Evolutionary conservation across 2,329 filamentous ascomycete genomes (phyloP).

Genomic region (Diplodia scrobiculata): DNA sequence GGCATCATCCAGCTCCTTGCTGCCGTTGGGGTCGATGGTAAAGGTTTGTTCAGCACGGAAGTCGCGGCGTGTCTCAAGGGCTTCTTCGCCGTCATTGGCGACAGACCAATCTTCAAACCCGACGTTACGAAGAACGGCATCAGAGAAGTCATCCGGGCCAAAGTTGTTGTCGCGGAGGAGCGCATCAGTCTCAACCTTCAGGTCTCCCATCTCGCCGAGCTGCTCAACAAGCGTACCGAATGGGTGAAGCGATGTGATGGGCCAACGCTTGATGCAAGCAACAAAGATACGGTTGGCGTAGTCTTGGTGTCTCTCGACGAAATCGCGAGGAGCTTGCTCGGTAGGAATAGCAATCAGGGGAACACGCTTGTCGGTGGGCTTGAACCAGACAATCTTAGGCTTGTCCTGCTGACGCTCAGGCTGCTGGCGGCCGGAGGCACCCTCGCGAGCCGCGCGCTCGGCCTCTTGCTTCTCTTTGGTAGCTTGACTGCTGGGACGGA

Average conservation of each 20-base stretch:
- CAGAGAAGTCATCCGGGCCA: slow-evolving; percentile 93
- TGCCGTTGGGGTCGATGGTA: slow-evolving; percentile 87
- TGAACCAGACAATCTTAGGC: slow-evolving; percentile 99
- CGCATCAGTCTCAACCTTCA: slow-evolving; percentile 97
- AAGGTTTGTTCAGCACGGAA: slow-evolving; percentile 87
- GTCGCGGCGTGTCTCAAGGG: slow-evolving; percentile 75
- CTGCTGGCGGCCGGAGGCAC: slow-evolving; percentile 69
- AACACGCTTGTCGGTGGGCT: slow-evolving; percentile 98
- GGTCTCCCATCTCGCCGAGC: slow-evolving; percentile 93
- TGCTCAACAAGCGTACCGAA: slow-evolving; percentile 98
- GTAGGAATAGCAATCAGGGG: slow-evolving; percentile 97
- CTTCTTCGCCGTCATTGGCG: slow-evolving; percentile 75
- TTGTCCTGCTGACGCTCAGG: slow-evolving; percentile 89
- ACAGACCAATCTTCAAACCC: slow-evolving; percentile 90
- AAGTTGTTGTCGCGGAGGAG: slow-evolving; percentile 98
- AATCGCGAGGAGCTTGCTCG: slow-evolving; percentile 94
- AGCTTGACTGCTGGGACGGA: slow-evolving; percentile 94
- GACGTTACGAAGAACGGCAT: slow-evolving; percentile 90
- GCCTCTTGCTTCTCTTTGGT: slow-evolving; percentile 99
- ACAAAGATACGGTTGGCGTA: slow-evolving; percentile 98
- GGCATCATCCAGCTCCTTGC: slow-evolving; percentile 85
- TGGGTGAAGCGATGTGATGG: slow-evolving; percentile 97
- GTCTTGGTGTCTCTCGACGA: slow-evolving; percentile 97
- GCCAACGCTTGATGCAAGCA: slow-evolving; percentile 98
- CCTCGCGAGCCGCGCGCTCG: slow-evolving; percentile 88